These are phyloP conservation scores for Solanum etuberosum DNA, from an alignment of 257 asterid genomes.

Conservation along the genomic window DNA sequence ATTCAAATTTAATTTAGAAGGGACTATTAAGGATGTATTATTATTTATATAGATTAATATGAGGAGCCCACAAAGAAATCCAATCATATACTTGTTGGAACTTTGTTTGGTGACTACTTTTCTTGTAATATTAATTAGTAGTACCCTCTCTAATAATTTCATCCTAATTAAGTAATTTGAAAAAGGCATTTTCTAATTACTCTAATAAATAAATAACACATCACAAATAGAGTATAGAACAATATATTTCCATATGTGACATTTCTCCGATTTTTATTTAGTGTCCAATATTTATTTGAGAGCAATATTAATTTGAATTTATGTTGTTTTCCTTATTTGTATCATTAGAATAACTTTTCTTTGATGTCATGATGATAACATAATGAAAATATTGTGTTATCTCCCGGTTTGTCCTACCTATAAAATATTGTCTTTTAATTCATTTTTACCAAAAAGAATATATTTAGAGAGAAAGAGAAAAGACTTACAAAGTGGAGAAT, in stretches of 20 bases:
- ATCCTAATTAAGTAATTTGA: not conserved
- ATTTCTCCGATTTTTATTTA: not conserved
- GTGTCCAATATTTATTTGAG: not conserved
- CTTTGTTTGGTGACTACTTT: not conserved
- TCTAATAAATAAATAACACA: not conserved
- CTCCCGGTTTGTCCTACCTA: not conserved
- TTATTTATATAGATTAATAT: not conserved
- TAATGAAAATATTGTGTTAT: not conserved
- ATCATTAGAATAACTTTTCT: not conserved
- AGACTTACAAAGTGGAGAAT: not conserved
- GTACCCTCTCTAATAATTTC: not conserved
- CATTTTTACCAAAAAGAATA: not conserved
- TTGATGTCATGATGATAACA: not conserved
- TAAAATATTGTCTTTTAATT: not conserved
- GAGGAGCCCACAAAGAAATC: not conserved
- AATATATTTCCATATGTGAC: not conserved
- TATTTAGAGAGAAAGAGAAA: not conserved
- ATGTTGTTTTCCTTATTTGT: not conserved
- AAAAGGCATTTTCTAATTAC: not conserved
- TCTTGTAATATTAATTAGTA: not conserved
- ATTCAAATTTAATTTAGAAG: not conserved
- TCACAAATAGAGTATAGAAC: not conserved
- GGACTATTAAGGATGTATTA: not conserved
- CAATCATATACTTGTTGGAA: not conserved
- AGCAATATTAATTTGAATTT: not conserved